phyloP scores from a whole-genome alignment of 2,329 filamentous ascomycete genomes.

The Beauveria sp. region DNA sequence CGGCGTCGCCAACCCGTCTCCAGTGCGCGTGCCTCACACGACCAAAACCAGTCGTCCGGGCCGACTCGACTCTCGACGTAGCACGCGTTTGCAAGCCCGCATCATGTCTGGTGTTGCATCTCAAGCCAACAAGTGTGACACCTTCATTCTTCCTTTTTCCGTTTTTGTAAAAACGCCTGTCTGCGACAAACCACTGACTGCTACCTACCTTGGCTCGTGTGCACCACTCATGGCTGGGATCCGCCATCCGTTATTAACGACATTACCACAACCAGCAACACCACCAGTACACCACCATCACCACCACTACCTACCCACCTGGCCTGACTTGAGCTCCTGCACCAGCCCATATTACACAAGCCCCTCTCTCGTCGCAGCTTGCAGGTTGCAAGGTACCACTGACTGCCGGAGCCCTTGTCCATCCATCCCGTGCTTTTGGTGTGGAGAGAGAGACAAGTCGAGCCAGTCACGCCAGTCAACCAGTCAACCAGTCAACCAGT shows the following conservation, averaged over 20 bases:
- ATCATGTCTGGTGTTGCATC: not conserved
- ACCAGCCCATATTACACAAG: not conserved
- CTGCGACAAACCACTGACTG: not conserved
- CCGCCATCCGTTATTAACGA: not conserved
- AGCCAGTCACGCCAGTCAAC: not conserved
- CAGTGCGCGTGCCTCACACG: not conserved
- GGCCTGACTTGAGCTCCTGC: not conserved
- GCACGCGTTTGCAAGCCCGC: not conserved
- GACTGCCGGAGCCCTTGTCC: conserved; percentile 6
- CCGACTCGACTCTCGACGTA: not conserved
- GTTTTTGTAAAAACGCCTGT: not conserved
- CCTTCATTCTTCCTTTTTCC: not conserved
- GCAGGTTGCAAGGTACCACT: conserved; percentile 6
- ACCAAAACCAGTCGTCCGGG: not conserved
- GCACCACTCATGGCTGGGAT: not conserved
- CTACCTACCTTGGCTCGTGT: not conserved
- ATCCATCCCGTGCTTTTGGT: not conserved
- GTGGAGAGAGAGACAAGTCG: not conserved
- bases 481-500: not conserved
- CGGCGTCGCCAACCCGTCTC: not conserved
- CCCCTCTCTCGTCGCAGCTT: not conserved
- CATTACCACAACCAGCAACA: not conserved
- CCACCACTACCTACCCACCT: not conserved
- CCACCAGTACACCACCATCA: not conserved
- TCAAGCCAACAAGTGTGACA: not conserved